Evolutionary conservation across 371 early-diverging fungal genomes (phyloP).

Genomic region (Mortierella sp.): DNA sequence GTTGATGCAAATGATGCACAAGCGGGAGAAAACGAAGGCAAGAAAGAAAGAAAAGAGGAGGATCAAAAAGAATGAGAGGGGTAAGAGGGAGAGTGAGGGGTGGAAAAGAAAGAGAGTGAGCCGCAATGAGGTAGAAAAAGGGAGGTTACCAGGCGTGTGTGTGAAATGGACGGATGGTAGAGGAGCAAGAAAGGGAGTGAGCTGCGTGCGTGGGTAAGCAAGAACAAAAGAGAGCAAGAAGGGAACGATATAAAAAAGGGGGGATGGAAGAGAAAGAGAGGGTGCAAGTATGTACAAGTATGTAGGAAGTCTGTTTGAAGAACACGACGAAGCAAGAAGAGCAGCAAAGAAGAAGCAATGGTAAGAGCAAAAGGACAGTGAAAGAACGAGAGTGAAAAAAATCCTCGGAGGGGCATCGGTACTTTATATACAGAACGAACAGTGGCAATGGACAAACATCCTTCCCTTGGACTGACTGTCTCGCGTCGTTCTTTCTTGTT

Average conservation of each 20-base stretch:
- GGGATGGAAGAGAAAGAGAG: neutral
- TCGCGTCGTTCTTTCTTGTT: no score
- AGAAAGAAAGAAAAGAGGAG: neutral
- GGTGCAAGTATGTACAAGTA: neutral
- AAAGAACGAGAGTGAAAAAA: neutral
- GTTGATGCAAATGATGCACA: neutral
- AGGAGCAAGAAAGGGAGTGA: neutral
- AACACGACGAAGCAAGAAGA: neutral
- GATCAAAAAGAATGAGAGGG: neutral
- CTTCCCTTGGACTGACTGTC: no score
- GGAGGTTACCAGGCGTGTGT: no score
- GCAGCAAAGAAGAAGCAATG: neutral
- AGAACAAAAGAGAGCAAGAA: neutral
- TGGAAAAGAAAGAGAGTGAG: neutral
- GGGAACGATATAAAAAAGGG: neutral
- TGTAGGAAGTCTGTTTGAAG: neutral
- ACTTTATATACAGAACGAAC: neutral
- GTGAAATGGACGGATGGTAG: no score
- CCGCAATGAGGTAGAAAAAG: neutral
- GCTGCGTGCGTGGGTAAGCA: neutral
- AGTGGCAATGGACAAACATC: neutral
- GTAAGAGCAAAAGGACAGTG: neutral
- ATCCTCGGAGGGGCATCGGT: neutral
- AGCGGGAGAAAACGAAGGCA: neutral
- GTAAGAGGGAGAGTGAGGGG: neutral